Base-by-base conservation (phyloP, 1,284 basidiomycete genomes). In the Ceratobasidium papillatum region DNA sequence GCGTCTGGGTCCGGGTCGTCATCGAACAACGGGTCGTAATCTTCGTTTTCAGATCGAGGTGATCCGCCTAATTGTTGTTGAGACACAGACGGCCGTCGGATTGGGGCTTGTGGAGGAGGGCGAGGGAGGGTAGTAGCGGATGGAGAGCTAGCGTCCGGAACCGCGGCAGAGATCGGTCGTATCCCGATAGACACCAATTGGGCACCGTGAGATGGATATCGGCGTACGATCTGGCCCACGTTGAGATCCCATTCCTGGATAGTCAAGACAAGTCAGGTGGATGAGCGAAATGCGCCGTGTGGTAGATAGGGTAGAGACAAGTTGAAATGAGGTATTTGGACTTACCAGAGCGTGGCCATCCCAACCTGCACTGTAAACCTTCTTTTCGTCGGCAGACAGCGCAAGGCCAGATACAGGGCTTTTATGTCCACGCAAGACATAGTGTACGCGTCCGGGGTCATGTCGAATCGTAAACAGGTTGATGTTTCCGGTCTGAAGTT, bases 241-340 rank as follows among this genome's bases (percentile, higher is more conserved):
- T 99, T 94, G 62, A 99, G 86, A 83, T 99, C 97, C 97, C 98
- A 99, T 89, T 98, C 94, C 94, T 98, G 80, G 19, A 34, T 32
- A 19, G 38, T 4, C 19, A 27, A 14, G 38, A 27, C 14, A 47
- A 72, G 22, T 34, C 59, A 68, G n/a, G 47, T n/a, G 56, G 43
- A 58, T 56, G 34, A 22, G 38, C 74, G 45, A 71, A 51, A 47
- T 52, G 41, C 14, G 49, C 52, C 30, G 22, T 51, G 54, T 68
- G 43, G 52, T n/a, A 51, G 38, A 43, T 51, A 14, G 36, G 45
- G 45, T 19, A n/a, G n/a, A n/a, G n/a, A n/a, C 19, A 47, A 12
- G 52, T 47, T 41, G 58, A 22, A 45, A 30, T 32, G 61, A 47
- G 54, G 9, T 14, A 11, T 30, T 36, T 38, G 27, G 34, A 86